These are phyloP conservation scores for Medicago ruthenica DNA, from an alignment of 306 rosid species.

Conservation along the genomic window DNA sequence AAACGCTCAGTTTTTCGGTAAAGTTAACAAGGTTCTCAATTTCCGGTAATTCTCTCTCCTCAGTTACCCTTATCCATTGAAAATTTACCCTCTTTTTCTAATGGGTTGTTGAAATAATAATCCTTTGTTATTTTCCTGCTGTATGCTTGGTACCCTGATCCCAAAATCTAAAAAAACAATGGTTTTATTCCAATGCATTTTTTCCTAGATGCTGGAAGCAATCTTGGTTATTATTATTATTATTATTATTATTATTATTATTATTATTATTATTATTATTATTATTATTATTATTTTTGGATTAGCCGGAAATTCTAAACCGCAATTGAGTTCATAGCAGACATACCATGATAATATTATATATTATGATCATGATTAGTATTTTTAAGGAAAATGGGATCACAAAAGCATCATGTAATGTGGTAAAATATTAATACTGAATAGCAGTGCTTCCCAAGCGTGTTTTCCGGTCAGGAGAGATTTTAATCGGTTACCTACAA, in stretches of 20 bases:
- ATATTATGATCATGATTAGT: slow-evolving; percentile 15
- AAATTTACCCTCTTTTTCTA: not conserved
- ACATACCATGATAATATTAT: not conserved
- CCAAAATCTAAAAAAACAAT: not conserved
- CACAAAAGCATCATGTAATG: not conserved
- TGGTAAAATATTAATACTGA: not conserved
- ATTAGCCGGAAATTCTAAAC: not conserved
- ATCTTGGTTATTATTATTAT: not conserved
- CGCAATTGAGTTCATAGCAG: not conserved
- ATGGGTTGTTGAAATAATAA: not conserved
- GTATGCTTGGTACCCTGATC: slow-evolving; percentile 18
- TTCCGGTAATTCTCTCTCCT: slow-evolving; percentile 55
- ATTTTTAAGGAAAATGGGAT: not conserved
- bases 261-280: not conserved
- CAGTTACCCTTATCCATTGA: not conserved
- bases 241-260: not conserved
- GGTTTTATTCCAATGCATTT: slow-evolving; percentile 6
- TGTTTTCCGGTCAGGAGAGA: not conserved
- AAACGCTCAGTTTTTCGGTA: slow-evolving; percentile 72
- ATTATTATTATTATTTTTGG: slow-evolving; percentile 2
- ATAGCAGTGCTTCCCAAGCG: not conserved
- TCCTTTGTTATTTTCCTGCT: not conserved
- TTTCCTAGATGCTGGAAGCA: slow-evolving; percentile 24
- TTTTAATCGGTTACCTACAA: not conserved
- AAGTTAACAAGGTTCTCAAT: slow-evolving; percentile 68